Base-by-base conservation (phyloP, 176 grass and related monocot genomes). In the Alopecurus myosuroides region DNA sequence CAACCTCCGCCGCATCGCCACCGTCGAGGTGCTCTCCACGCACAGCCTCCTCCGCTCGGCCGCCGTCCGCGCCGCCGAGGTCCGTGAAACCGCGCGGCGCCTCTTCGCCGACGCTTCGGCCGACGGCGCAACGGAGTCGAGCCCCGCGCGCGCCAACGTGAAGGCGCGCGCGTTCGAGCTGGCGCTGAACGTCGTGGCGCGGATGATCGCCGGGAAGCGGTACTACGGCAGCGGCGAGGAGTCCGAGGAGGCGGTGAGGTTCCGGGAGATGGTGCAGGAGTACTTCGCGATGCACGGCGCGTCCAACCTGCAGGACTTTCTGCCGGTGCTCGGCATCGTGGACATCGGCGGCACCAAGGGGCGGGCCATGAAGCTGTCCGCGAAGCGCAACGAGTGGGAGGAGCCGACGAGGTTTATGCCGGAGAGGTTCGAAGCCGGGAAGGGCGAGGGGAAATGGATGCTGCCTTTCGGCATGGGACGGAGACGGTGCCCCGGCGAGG, bases 1-100 rank as follows among this genome's bases (percentile, higher is more conserved):
- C 34, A 88, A 82, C 50, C 81, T 91, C 53, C 87, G 89, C 45
- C 91, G 89, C 68, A 91, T 97, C 73, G 85, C 78, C 58, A 53
- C 91, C 42, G 39, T 88, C 1, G 89, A 97, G 55, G 73, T 97
- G 61, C 34, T 97, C 61, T 90, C 94, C 6, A 5, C 82, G 1
- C 49, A 78, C 77, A 45, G 79, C 45, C 61, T 97, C 46, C 76
- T 76, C 57, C 67, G 60, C 25, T 84, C 84, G 46, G 64, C 79
- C 3, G 37, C 14, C 7, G 41, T 86, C 33, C 89, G 91, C 9
- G 46, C 53, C 36, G 33, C 20, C 41, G 91, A 91, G 70, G 82
- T 88, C 31, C 62, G 70, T 26, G 36, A 72, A 49, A 22, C 76
- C 57, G 84, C 52, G 20, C 50, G 87, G 15, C 82, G 66, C 14